Evolutionary conservation across 768 basidiomycete species (phyloP).

Genomic region (Infundibulicybe gibba): DNA sequence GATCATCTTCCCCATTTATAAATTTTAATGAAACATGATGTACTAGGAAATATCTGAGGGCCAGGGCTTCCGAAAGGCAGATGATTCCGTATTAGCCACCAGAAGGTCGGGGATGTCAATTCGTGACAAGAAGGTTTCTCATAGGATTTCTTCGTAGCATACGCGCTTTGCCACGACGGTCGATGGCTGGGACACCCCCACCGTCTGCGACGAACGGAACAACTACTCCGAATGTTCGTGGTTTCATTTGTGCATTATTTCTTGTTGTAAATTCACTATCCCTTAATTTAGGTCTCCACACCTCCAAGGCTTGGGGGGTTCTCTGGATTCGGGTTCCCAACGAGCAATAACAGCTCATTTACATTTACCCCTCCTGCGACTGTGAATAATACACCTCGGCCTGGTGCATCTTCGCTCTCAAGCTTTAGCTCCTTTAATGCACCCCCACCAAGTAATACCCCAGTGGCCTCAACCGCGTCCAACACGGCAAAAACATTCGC

Average conservation of each 20-base stretch:
- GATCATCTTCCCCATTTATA: neutral
- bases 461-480: slow-evolving; percentile 33
- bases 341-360: slow-evolving; percentile 30
- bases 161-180: slow-evolving; percentile 56
- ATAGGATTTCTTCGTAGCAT: slow-evolving; percentile 42
- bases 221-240: slow-evolving; percentile 12
- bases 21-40: neutral
- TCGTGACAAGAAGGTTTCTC: neutral
- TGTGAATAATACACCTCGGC: slow-evolving; percentile 3
- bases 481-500: slow-evolving; percentile 52
- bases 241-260: slow-evolving; percentile 2
- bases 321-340: slow-evolving; percentile 42
- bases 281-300: slow-evolving; percentile 11
- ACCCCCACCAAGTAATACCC: slow-evolving; percentile 9
- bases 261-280: neutral
- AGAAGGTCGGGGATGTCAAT: slow-evolving; percentile 44
- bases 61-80: slow-evolving; percentile 55
- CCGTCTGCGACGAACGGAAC: slow-evolving; percentile 20
- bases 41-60: slow-evolving; percentile 35
- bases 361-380: slow-evolving; percentile 29
- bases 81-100: slow-evolving; percentile 47
- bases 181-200: slow-evolving; percentile 17
- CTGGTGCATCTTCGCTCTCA: slow-evolving; percentile 3
- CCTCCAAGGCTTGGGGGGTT: slow-evolving; percentile 50
- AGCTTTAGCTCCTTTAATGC: slow-evolving; percentile 11